Evolutionary conservation across 345 rosid species (phyloP).

Genomic region (Iberis pinnata): DNA sequence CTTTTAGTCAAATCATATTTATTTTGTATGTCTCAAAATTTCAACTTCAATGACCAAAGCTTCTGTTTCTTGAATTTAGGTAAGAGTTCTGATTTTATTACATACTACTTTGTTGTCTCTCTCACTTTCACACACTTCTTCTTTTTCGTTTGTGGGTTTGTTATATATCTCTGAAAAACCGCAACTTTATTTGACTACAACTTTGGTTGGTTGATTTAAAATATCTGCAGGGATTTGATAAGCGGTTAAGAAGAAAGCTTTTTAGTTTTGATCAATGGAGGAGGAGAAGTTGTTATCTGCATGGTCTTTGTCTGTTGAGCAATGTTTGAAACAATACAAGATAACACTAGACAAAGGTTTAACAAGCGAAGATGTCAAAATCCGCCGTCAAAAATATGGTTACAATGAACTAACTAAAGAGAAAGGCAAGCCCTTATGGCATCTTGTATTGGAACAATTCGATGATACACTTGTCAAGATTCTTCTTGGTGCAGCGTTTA

Average conservation of each 20-base stretch:
- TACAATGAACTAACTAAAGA: constrained; percentile 84
- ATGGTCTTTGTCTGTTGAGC: constrained; percentile 78
- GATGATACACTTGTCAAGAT: constrained; percentile 88
- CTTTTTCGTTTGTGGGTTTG: constrained; percentile 12
- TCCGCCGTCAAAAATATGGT: constrained; percentile 52
- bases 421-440: constrained; percentile 87
- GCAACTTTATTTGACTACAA: neutral
- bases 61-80: constrained; percentile 19
- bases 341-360: constrained; percentile 68
- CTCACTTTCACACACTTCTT: constrained; percentile 2
- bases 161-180: neutral
- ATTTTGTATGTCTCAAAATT: neutral
- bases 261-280: constrained; percentile 26
- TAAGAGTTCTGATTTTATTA: constrained; percentile 21
- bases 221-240: neutral
- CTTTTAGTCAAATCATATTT: constrained; percentile 25
- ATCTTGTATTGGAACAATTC: constrained; percentile 65
- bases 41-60: neutral
- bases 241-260: no score
- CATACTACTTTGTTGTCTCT: neutral
- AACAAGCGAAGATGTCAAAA: constrained; percentile 52
- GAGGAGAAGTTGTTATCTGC: constrained; percentile 68
- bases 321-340: constrained; percentile 59
- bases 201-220: neutral
- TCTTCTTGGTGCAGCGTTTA: constrained; percentile 74